phyloP scores from a whole-genome alignment of 257 asterid genomes.

The Solanum pimpinellifolium region DNA sequence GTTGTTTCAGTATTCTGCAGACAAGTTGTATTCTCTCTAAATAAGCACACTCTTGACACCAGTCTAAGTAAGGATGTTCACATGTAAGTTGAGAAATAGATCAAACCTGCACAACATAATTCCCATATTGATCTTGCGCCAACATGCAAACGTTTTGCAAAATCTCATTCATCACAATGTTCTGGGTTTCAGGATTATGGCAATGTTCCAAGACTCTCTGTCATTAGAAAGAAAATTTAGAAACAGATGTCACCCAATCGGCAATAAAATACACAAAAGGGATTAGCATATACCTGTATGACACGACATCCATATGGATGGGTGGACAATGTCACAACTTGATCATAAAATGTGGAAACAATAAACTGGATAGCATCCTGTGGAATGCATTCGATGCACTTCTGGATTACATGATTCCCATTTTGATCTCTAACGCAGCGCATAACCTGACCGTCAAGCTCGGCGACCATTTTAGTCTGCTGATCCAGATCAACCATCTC shows the following conservation, averaged over 20 bases:
- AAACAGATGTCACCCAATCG: background rate
- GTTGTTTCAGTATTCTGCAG: background rate
- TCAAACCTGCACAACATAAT: conserved; percentile 78
- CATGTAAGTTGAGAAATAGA: background rate
- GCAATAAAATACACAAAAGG: background rate
- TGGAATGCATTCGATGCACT: conserved; percentile 80
- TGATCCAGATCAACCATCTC: conserved; percentile 71
- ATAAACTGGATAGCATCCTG: conserved; percentile 53
- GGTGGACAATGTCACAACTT: conserved; percentile 59
- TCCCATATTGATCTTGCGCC: conserved; percentile 84
- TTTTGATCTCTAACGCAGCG: conserved; percentile 84
- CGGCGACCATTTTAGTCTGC: conserved; percentile 56
- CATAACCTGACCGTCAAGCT: conserved; percentile 75
- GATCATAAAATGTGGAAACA: conserved; percentile 47
- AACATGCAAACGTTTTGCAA: conserved; percentile 51
- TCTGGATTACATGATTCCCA: conserved; percentile 82
- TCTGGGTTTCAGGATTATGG: conserved; percentile 43
- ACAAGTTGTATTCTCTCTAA: background rate
- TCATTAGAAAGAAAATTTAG: conserved; percentile 9
- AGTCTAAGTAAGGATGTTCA: background rate
- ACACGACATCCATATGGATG: conserved; percentile 92
- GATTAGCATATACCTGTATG: conserved; percentile 41
- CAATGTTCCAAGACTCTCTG: conserved; percentile 85
- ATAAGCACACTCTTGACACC: background rate
- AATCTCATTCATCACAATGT: conserved; percentile 59